These are phyloP conservation scores for Edaphochlamys debaryana DNA, from an alignment of 139 green algal genomes.

Conservation along the genomic window DNA sequence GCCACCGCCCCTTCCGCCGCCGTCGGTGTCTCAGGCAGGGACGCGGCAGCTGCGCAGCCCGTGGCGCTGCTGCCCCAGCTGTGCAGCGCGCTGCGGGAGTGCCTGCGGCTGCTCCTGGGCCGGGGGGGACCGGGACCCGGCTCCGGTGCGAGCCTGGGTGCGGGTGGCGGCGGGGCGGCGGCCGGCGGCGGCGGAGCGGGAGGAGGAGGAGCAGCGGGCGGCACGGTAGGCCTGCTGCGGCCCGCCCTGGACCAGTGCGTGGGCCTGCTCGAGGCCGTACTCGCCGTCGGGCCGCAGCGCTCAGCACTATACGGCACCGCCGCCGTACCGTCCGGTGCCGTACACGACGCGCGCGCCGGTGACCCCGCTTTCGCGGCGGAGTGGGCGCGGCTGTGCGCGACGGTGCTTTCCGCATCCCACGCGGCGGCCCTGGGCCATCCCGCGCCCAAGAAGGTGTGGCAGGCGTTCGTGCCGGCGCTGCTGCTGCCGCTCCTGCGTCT, in stretches of 20 bases:
- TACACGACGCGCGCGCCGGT: background rate
- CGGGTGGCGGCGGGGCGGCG: background rate
- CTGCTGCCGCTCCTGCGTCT: conserved; percentile 31
- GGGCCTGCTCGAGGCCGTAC: background rate
- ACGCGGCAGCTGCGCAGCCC: background rate
- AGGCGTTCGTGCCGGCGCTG: conserved; percentile 25
- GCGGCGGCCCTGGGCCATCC: background rate
- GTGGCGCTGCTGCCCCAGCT: background rate
- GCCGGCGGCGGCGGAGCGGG: too few relatives aligned
- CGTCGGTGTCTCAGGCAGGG: too few relatives aligned
- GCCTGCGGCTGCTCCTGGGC: background rate
- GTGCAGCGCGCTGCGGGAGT: background rate
- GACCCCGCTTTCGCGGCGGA: too few relatives aligned
- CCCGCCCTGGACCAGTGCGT: conserved; percentile 20
- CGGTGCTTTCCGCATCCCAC: background rate
- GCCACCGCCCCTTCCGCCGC: background rate
- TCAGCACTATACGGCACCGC: background rate
- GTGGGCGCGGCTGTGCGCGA: conserved; percentile 7
- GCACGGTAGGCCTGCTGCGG: background rate
- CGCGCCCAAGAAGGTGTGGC: conserved; percentile 28
- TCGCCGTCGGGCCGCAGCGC: background rate
- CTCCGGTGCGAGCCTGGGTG: too few relatives aligned
- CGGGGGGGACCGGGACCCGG: too few relatives aligned
- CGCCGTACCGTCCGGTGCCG: background rate
- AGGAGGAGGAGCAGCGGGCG: background rate